Conservation (phyloP, 805 yeast species). For the Yarrowia phangngaensis region DNA sequence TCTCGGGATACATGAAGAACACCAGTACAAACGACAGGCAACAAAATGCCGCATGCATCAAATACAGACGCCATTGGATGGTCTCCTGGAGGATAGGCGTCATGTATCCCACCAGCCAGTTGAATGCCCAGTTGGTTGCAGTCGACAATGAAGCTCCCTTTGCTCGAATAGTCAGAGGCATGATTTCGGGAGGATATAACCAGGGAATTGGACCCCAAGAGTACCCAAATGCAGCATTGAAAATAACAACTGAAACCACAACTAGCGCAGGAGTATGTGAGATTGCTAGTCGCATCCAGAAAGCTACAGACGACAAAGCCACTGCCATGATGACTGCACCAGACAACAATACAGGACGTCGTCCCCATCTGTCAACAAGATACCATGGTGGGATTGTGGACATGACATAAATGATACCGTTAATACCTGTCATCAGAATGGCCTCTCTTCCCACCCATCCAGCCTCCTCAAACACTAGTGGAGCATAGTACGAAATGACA, state of each 20-base stretch:
- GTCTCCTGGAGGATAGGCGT: conserved; percentile 78
- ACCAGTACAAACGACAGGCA: conserved; percentile 69
- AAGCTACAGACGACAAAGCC: conserved; percentile 62
- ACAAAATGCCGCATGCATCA: conserved; percentile 78
- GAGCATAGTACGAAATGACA: conserved; percentile 89
- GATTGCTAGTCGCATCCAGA: conserved; percentile 51
- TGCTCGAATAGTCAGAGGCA: conserved; percentile 79
- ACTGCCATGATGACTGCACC: conserved; percentile 81
- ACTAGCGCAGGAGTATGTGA: conserved; percentile 63
- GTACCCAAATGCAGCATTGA: conserved; percentile 77
- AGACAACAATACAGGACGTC: conserved; percentile 73
- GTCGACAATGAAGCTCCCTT: conserved; percentile 89
- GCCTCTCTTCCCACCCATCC: conserved; percentile 92
- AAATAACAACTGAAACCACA: conserved; percentile 69
- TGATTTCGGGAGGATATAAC: conserved; percentile 80
- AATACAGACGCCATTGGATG: conserved; percentile 74
- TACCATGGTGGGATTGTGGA: conserved; percentile 89
- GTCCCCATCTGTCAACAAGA: conserved; percentile 85
- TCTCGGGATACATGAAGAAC: conserved; percentile 75
- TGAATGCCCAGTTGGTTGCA: conserved; percentile 90
- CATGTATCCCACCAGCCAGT: conserved; percentile 87
- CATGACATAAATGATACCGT: conserved; percentile 54
- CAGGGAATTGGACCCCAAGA: conserved; percentile 96
- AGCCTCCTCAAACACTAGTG: conserved; percentile 88
- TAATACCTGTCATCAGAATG: conserved; percentile 83